phyloP scores from a whole-genome alignment of 148 eudicot species.

The Gaultheria prostrata region DNA sequence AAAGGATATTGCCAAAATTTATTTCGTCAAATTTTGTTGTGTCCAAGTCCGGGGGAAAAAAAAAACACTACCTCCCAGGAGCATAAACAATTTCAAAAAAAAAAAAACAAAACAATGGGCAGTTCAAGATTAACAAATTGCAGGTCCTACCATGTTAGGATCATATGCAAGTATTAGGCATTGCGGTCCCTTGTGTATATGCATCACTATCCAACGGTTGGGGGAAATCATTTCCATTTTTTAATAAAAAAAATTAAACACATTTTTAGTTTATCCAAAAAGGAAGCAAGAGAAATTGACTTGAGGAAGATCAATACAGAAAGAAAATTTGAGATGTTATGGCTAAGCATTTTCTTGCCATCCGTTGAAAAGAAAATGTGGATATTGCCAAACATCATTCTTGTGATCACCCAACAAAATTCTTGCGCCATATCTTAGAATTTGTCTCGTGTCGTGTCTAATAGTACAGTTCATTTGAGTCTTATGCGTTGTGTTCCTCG shows the following conservation, averaged over 20 bases:
- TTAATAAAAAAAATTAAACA: background rate
- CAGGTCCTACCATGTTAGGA: background rate
- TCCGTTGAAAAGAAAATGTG: too few relatives aligned
- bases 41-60: background rate
- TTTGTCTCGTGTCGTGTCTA: background rate
- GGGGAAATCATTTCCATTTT: background rate
- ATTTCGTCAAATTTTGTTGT: background rate
- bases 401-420: too few relatives aligned
- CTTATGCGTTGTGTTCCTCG: background rate
- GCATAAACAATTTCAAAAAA: background rate
- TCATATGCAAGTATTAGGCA: background rate
- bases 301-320: slow-evolving; percentile 23
- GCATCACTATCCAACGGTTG: background rate
- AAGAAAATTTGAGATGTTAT: background rate
- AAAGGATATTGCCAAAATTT: too few relatives aligned
- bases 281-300: slow-evolving; percentile 2
- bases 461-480: background rate
- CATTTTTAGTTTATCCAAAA: background rate
- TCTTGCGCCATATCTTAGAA: too few relatives aligned
- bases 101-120: background rate
- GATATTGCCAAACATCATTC: too few relatives aligned
- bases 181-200: background rate
- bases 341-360: too few relatives aligned
- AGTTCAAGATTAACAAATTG: background rate
- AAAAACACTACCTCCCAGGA: background rate